phyloP scores from a whole-genome alignment of 768 basidiomycete species.

The Amanita subjunquillea region DNA sequence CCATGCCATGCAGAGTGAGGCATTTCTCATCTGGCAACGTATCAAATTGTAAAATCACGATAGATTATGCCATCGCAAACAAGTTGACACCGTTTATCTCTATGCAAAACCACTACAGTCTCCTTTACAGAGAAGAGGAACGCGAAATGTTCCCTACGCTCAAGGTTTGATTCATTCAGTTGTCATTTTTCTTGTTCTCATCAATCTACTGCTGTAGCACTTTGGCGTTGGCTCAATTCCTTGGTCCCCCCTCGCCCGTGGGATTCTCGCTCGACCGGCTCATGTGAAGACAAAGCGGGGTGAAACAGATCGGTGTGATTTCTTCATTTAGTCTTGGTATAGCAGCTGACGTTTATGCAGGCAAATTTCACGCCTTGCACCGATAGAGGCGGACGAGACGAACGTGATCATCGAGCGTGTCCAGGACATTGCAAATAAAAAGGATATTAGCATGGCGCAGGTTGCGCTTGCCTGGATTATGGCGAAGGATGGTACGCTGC shows the following conservation, averaged over 20 bases:
- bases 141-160: slow-evolving; percentile 6
- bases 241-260: slow-evolving; percentile 49
- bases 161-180: slow-evolving; percentile 6
- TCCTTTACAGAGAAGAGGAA: slow-evolving; percentile 55
- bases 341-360: background rate
- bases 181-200: background rate
- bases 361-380: background rate
- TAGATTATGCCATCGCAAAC: slow-evolving; percentile 52
- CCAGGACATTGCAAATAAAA: slow-evolving; percentile 16
- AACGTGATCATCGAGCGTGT: slow-evolving; percentile 24
- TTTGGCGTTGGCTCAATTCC: slow-evolving; percentile 48
- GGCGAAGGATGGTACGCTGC: slow-evolving; percentile 12
- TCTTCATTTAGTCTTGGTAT: background rate
- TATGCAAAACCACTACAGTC: slow-evolving; percentile 33
- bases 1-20: slow-evolving; percentile 12
- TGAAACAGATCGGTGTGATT: background rate
- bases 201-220: slow-evolving; percentile 16
- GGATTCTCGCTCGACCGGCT: slow-evolving; percentile 36
- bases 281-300: slow-evolving; percentile 13
- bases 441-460: no score
- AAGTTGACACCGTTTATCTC: slow-evolving; percentile 32
- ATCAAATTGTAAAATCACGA: background rate
- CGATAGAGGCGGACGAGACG: no score
- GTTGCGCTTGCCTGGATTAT: no score
- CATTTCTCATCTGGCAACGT: slow-evolving; percentile 8